Percentiles rank a stretch among this genome's conserved stretches.
phyloP scores from a whole-genome alignment of 192 early-diverging fungal genomes.

The Coemansia sp. region DNA sequence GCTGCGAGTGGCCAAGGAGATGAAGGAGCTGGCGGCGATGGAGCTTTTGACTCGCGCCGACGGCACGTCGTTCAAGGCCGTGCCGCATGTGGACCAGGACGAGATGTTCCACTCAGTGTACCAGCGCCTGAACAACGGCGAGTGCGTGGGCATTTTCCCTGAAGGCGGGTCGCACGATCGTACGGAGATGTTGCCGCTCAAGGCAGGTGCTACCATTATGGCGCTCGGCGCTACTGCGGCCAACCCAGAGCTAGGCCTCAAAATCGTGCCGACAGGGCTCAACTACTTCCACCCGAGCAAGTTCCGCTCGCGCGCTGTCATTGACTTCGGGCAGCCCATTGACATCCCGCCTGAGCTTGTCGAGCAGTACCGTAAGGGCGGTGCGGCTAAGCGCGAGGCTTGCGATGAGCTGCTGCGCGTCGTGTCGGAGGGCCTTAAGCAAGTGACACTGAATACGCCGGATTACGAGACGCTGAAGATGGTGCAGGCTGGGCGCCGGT shows the following conservation, averaged over 20 bases:
- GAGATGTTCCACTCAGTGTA: constrained; percentile 86
- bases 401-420: constrained; percentile 76
- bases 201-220: constrained; percentile 85
- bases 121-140: constrained; percentile 67
- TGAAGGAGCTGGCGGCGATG: constrained; percentile 70
- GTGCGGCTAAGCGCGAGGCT: constrained; percentile 79
- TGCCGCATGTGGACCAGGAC: constrained; percentile 88
- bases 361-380: constrained; percentile 81
- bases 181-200: constrained; percentile 92
- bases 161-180: constrained; percentile 99
- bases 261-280: constrained; percentile 90
- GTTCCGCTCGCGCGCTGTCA: constrained; percentile 96
- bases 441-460: constrained; percentile 89
- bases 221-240: constrained; percentile 87
- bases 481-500: constrained; percentile 89
- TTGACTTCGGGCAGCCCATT: constrained; percentile 95
- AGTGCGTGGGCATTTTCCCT: constrained; percentile 96
- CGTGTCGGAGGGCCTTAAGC: constrained; percentile 78
- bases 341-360: constrained; percentile 76
- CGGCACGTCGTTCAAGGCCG: constrained; percentile 64
- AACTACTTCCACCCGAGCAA: constrained; percentile 96
- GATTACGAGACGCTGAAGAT: constrained; percentile 86
- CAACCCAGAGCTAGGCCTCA: constrained; percentile 82
- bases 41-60: constrained; percentile 62
- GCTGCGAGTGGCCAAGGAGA: constrained; percentile 72